Percentiles rank a stretch among this genome's conserved stretches.
phyloP scores from a whole-genome alignment of 768 basidiomycete species.

The Xerocomus potaroensis region DNA sequence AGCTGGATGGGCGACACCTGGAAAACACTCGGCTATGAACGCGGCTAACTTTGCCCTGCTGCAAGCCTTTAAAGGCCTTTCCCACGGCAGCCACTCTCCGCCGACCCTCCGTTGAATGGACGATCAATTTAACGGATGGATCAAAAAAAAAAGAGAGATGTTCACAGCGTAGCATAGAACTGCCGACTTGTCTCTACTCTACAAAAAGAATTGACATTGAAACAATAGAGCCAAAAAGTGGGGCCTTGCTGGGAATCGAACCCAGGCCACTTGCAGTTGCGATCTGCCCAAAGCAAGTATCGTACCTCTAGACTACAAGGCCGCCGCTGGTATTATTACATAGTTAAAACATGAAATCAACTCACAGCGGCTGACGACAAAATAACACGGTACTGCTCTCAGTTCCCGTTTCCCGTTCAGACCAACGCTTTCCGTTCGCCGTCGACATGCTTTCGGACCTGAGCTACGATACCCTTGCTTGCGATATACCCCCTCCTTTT shows the following conservation, averaged over 20 bases:
- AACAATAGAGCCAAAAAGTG: conserved; percentile 1
- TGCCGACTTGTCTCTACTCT: too few relatives aligned
- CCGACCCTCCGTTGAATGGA: conserved; percentile 4
- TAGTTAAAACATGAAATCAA: background rate
- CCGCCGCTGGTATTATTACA: background rate
- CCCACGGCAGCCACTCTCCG: conserved; percentile 18
- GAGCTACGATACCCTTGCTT: conserved; percentile 2
- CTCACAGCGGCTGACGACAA: conserved; percentile 19
- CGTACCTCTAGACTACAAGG: conserved; percentile 38
- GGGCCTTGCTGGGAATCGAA: conserved; percentile 40
- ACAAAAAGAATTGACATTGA: too few relatives aligned
- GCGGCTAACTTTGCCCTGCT: conserved; percentile 25
- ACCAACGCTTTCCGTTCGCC: background rate
- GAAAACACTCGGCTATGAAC: conserved; percentile 19
- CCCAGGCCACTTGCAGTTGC: conserved; percentile 37
- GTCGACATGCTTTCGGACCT: conserved; percentile 25
- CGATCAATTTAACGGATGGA: background rate
- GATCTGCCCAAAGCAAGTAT: conserved; percentile 35
- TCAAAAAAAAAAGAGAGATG: background rate
- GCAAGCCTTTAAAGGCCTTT: conserved; percentile 3
- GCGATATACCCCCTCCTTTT: conserved; percentile 2
- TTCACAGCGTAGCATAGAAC: too few relatives aligned
- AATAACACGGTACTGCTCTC: too few relatives aligned
- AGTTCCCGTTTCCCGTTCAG: background rate
- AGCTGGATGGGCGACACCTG: conserved; percentile 1